These are phyloP conservation scores for Aspergillus felis DNA, from an alignment of 2,329 filamentous ascomycete genomes.

Conservation along the genomic window DNA sequence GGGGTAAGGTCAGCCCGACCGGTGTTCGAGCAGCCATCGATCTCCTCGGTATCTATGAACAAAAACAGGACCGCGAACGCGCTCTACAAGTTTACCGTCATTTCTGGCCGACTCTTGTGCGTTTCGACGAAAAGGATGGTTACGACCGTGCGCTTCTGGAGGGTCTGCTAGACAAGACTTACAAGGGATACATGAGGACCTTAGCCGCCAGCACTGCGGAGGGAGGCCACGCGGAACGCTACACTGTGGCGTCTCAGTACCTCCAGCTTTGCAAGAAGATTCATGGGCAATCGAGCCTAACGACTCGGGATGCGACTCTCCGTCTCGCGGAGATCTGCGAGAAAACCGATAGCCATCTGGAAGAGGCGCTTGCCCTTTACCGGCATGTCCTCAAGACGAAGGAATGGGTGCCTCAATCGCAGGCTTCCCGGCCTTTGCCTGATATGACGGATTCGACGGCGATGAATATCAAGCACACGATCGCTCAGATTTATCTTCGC, in stretches of 20 bases:
- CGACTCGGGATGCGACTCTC: constrained; percentile 37
- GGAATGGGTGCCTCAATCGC: constrained; percentile 33
- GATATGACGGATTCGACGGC: constrained; percentile 37
- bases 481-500: constrained; percentile 48
- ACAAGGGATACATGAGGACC: constrained; percentile 47
- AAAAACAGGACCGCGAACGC: constrained; percentile 43
- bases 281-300: constrained; percentile 32
- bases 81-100: constrained; percentile 45
- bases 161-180: constrained; percentile 44
- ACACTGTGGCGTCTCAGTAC: constrained; percentile 48
- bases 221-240: constrained; percentile 42
- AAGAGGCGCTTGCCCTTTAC: constrained; percentile 46
- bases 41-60: constrained; percentile 45
- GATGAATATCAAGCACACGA: constrained; percentile 47
- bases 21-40: constrained; percentile 46
- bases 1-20: constrained; percentile 31
- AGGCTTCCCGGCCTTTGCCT: constrained; percentile 24
- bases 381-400: constrained; percentile 44
- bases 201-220: constrained; percentile 41
- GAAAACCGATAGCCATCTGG: constrained; percentile 38
- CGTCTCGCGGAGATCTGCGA: constrained; percentile 47
- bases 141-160: constrained; percentile 36
- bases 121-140: constrained; percentile 38
- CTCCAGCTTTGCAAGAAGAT: constrained; percentile 44
- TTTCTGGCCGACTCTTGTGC: constrained; percentile 47